These are phyloP conservation scores for Ormosia semicastrata DNA, from an alignment of 306 rosid species.

Conservation along the genomic window DNA sequence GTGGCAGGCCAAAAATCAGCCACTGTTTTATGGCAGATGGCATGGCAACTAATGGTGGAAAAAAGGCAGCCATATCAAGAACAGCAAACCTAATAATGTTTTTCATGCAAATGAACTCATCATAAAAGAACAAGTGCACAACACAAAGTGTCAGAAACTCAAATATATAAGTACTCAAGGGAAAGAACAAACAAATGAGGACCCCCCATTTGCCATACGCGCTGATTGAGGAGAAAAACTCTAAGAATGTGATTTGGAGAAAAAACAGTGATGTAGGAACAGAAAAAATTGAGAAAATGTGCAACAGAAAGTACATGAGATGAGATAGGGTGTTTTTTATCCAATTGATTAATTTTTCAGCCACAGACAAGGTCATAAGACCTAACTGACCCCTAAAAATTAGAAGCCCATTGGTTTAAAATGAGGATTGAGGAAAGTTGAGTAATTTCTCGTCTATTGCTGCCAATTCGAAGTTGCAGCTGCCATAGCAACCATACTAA, in stretches of 20 bases:
- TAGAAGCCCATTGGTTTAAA: not conserved
- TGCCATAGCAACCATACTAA: not conserved
- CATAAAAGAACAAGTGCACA: not conserved
- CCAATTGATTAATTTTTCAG: not conserved
- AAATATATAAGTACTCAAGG: not conserved
- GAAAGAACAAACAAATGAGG: not conserved
- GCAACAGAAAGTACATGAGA: not conserved
- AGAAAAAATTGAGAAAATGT: not conserved
- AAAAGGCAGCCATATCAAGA: not conserved
- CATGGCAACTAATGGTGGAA: not conserved
- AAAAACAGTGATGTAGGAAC: not conserved
- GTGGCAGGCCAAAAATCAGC: not conserved
- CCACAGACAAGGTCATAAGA: not conserved
- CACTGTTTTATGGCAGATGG: not conserved
- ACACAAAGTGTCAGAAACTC: not conserved
- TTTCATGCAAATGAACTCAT: not conserved
- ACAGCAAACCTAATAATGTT: not conserved
- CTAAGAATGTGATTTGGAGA: not conserved
- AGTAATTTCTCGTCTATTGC: not conserved
- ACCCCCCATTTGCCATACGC: not conserved
- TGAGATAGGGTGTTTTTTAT: not conserved
- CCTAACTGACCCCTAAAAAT: not conserved
- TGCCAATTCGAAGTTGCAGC: not conserved
- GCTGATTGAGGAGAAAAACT: not conserved
- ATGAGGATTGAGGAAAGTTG: not conserved